phyloP scores from a whole-genome alignment of 768 basidiomycete genomes.

The Pulveroboletus frians region DNA sequence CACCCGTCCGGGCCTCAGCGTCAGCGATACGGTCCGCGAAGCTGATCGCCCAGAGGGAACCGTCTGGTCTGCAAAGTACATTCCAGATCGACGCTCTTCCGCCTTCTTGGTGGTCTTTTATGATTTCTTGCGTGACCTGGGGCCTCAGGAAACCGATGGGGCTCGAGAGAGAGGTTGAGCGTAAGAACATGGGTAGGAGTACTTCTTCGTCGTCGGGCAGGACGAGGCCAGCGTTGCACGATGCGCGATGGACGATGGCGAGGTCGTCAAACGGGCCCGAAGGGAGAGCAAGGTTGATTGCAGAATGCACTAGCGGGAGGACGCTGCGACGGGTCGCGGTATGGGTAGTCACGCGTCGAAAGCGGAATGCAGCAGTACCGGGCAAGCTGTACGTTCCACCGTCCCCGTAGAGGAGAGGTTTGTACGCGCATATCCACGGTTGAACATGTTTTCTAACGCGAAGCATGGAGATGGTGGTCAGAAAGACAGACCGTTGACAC shows the following conservation, averaged over 20 bases:
- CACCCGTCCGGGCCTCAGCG: constrained; percentile 11
- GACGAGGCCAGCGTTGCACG: constrained; percentile 11
- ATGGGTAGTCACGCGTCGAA: constrained; percentile 1
- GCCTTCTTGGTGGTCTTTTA: constrained; percentile 5
- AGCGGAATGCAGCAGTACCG: background rate
- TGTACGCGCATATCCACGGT: background rate
- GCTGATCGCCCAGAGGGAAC: constrained; percentile 17
- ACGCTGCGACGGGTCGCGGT: constrained; percentile 1
- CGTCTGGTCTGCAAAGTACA: constrained; percentile 12
- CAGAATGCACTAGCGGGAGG: constrained; percentile 21
- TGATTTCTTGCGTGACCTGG: constrained; percentile 8
- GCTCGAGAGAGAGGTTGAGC: constrained; percentile 2
- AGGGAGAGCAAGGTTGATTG: constrained; percentile 26
- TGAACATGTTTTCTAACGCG: background rate
- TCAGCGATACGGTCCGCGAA: constrained; percentile 18
- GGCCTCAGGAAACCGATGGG: constrained; percentile 22
- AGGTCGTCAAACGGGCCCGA: constrained; percentile 20
- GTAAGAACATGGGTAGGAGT: constrained; percentile 20
- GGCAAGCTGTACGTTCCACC: background rate
- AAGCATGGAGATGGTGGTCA: background rate
- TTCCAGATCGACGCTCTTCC: constrained; percentile 15
- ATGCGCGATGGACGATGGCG: constrained; percentile 11
- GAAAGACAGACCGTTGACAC: too few relatives aligned
- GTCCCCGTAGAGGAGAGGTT: background rate
- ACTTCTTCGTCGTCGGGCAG: constrained; percentile 13